Percentiles rank a stretch among this genome's conserved stretches.
Evolutionary conservation across 345 rosid species (phyloP).

Genomic region (Sonneratia alba): DNA sequence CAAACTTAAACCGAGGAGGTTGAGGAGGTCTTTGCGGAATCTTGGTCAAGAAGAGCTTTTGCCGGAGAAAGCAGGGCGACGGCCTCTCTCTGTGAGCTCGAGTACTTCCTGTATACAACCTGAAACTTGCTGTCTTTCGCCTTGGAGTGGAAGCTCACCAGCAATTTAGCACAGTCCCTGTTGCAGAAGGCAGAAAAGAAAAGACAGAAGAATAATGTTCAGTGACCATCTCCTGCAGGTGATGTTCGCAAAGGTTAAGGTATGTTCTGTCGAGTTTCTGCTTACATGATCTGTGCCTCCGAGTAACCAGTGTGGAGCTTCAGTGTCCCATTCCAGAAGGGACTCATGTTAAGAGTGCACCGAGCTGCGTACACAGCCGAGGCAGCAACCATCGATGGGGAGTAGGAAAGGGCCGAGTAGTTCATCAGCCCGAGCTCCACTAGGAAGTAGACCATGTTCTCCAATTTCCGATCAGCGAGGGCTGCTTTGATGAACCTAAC

Average conservation of each 20-base stretch:
- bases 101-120: conserved; percentile 55
- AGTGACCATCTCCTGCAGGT: background rate
- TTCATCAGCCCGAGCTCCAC: conserved; percentile 84
- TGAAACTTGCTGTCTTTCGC: conserved; percentile 44
- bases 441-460: conserved; percentile 69
- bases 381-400: conserved; percentile 85
- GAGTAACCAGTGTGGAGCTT: conserved; percentile 66
- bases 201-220: background rate
- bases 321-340: conserved; percentile 67
- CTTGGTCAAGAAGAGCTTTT: conserved; percentile 31
- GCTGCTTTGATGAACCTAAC: conserved; percentile 85
- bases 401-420: conserved; percentile 39
- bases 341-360: conserved; percentile 39
- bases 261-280: background rate
- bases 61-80: conserved; percentile 59
- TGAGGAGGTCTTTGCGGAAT: background rate
- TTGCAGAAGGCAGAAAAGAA: background rate
- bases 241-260: background rate
- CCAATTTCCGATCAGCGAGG: conserved; percentile 44
- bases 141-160: conserved; percentile 49
- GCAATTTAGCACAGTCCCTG: conserved; percentile 79
- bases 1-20: background rate
- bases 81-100: conserved; percentile 30
- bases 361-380: conserved; percentile 92
- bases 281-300: conserved; percentile 49